phyloP scores from a whole-genome alignment of 2,329 filamentous ascomycete genomes.

The Fusarium piperis region DNA sequence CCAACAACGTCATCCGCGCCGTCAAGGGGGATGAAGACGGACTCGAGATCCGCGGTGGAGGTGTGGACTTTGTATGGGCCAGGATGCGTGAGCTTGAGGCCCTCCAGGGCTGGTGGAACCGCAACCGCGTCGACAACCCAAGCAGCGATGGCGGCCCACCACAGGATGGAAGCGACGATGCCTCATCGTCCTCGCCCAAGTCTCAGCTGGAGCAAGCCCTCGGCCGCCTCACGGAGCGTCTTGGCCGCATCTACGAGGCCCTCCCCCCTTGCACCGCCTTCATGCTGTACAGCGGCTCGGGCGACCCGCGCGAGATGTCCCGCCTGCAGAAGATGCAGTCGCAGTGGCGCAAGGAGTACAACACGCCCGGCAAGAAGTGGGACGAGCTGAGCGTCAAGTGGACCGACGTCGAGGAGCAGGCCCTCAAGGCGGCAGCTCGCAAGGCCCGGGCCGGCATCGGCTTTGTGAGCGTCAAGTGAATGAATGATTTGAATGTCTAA shows the following conservation, averaged over 20 bases:
- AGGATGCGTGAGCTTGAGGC: conserved; percentile 73
- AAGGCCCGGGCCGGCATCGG: conserved; percentile 70
- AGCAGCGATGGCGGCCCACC: conserved; percentile 50
- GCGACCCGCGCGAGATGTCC: conserved; percentile 74
- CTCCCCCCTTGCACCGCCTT: conserved; percentile 73
- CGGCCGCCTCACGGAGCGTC: conserved; percentile 56
- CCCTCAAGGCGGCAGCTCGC: conserved; percentile 64
- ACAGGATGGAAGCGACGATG: conserved; percentile 22
- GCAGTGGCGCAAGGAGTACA: conserved; percentile 72
- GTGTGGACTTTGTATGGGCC: conserved; percentile 74
- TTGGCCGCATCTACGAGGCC: conserved; percentile 64
- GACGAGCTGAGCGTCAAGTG: conserved; percentile 73
- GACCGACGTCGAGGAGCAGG: conserved; percentile 74
- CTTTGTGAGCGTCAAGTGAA: conserved; percentile 68
- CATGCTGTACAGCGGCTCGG: conserved; percentile 72
- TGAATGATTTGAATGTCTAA: background rate
- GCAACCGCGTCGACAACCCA: conserved; percentile 56
- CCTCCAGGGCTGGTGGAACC: conserved; percentile 74
- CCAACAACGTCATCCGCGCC: conserved; percentile 64
- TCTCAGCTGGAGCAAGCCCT: conserved; percentile 59
- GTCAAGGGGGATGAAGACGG: conserved; percentile 68
- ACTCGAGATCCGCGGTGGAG: conserved; percentile 65
- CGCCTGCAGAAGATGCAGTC: conserved; percentile 68
- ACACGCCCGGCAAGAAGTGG: conserved; percentile 71
- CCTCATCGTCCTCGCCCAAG: background rate